phyloP scores from a whole-genome alignment of 345 rosid genomes.

The Erysimum cheiranthoides region DNA sequence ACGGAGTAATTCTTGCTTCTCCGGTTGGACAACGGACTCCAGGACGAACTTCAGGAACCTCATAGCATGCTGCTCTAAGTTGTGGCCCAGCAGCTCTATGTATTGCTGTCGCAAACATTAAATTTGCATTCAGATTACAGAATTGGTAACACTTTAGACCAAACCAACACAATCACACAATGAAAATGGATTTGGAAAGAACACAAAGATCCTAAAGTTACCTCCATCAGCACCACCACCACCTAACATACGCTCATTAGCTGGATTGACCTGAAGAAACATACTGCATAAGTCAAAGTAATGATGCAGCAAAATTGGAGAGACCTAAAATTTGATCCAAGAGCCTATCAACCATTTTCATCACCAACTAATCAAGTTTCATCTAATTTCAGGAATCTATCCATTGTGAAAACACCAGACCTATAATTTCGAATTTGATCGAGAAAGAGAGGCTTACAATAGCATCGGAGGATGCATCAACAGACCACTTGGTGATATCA shows the following conservation, averaged over 20 bases:
- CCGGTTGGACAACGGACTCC: conserved; percentile 83
- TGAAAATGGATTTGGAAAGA: not conserved
- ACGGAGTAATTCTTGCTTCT: conserved; percentile 92
- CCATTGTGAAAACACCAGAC: not conserved
- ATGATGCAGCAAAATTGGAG: not conserved
- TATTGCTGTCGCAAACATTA: conserved; percentile 54
- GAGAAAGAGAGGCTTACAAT: conserved; percentile 55
- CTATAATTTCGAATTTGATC: not conserved
- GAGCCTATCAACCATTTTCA: not conserved
- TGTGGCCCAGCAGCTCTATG: conserved; percentile 86
- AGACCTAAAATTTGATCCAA: not conserved
- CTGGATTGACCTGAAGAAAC: conserved; percentile 70
- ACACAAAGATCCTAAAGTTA: not conserved
- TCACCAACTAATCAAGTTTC: not conserved
- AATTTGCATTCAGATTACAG: not conserved
- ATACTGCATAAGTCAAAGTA: not conserved
- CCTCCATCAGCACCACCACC: conserved; percentile 99
- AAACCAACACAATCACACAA: conserved; percentile 3
- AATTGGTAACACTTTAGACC: no score
- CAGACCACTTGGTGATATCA: conserved; percentile 83
- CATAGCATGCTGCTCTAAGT: conserved; percentile 68
- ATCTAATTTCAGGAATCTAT: not conserved
- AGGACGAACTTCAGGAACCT: conserved; percentile 67
- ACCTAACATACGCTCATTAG: conserved; percentile 86
- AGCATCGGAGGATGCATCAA: conserved; percentile 80